Evolutionary conservation across 2,329 filamentous ascomycete species (phyloP).

Genomic region (Penicillium vulpinum): DNA sequence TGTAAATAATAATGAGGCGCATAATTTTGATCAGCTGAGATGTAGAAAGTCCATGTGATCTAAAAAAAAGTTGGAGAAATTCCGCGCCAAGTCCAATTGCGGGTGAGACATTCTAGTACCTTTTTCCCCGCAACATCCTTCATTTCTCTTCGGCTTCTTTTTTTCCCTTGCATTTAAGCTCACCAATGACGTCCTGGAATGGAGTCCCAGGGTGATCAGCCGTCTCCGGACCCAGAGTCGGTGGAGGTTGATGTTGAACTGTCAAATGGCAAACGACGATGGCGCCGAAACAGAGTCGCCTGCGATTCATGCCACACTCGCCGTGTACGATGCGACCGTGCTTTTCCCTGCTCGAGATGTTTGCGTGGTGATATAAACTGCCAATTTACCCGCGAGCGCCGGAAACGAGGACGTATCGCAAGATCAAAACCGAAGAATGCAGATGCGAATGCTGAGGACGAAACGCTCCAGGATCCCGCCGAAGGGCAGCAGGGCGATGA

Average conservation of each 20-base stretch:
- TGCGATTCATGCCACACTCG: slow-evolving; percentile 96
- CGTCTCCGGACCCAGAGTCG: slow-evolving; percentile 19
- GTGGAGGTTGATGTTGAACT: slow-evolving; percentile 18
- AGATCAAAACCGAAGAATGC: slow-evolving; percentile 58
- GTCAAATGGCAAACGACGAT: slow-evolving; percentile 35
- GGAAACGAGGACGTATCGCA: slow-evolving; percentile 84
- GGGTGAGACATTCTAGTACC: slow-evolving; percentile 8
- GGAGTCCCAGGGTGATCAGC: slow-evolving; percentile 35
- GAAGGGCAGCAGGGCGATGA: slow-evolving; percentile 6
- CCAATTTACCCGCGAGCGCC: slow-evolving; percentile 87
- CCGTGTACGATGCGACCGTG: slow-evolving; percentile 89
- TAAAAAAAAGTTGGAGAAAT: slow-evolving; percentile 2
- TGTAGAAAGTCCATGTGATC: too few relatives aligned
- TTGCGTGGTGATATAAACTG: slow-evolving; percentile 69
- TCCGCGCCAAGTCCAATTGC: background rate
- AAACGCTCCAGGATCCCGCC: slow-evolving; percentile 1
- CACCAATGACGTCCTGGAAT: slow-evolving; percentile 34
- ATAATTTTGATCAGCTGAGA: background rate
- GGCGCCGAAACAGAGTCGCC: slow-evolving; percentile 52
- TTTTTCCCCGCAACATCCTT: slow-evolving; percentile 11
- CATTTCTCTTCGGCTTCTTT: background rate
- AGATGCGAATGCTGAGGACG: background rate
- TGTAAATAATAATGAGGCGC: background rate
- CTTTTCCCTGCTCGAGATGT: slow-evolving; percentile 87
- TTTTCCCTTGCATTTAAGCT: background rate